A percentile compares a stretch with the other conserved stretches of the same genome.
Conservation (phyloP, 257 asterid genomes). For the Petrea volubilis region DNA sequence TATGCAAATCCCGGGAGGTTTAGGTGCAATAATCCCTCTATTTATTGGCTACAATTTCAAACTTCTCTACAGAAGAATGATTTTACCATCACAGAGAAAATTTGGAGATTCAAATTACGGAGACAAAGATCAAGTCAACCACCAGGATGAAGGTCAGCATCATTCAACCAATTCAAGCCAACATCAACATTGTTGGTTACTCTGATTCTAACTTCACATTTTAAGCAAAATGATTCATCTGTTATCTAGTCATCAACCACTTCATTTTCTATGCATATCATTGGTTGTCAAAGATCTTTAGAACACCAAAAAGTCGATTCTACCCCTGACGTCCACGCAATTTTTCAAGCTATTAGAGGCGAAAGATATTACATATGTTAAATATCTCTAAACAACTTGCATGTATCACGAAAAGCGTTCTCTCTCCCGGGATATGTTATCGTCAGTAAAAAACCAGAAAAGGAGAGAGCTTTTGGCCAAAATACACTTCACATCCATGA, state of each 20-base stretch:
- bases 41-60: no score
- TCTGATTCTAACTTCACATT: not conserved
- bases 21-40: no score
- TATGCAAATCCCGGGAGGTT: no score
- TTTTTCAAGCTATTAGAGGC: no score
- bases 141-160: not conserved
- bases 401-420: no score
- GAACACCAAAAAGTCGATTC: no score
- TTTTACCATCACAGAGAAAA: not conserved
- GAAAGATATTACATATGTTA: no score
- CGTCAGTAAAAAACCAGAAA: not conserved
- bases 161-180: conserved; percentile 15
- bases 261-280: no score
- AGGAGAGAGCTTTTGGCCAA: not conserved
- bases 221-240: not conserved
- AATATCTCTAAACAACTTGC: no score
- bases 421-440: not conserved
- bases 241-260: not conserved
- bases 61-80: not conserved
- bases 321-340: no score
- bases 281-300: no score
- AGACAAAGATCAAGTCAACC: not conserved
- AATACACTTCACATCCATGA: not conserved
- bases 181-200: not conserved
- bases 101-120: not conserved